phyloP scores from a whole-genome alignment of 2,329 filamentous ascomycete species.

The Stachybotrys elegans region DNA sequence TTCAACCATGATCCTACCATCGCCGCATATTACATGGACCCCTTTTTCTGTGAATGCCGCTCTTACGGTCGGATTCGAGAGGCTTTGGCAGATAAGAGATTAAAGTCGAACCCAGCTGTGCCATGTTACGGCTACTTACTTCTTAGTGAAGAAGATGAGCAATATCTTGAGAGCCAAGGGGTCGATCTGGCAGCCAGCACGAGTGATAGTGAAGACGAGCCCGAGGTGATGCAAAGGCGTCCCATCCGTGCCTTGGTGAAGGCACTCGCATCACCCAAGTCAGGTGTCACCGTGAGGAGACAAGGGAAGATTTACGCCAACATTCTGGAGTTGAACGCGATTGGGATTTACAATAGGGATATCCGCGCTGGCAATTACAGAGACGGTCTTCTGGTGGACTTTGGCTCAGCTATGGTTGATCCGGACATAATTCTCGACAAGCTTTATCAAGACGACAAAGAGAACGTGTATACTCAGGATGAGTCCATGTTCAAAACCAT shows the following conservation, averaged over 20 bases:
- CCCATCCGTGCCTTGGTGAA: not conserved
- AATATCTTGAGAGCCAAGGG: not conserved
- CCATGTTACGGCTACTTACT: slow-evolving; percentile 1
- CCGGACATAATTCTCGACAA: too few species aligned
- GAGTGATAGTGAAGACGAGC: not conserved
- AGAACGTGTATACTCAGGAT: too few species aligned
- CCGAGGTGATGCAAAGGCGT: not conserved
- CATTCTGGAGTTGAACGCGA: too few species aligned
- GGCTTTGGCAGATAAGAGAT: not conserved
- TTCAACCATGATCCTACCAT: not conserved
- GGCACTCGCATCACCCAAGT: not conserved
- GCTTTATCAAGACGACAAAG: too few species aligned
- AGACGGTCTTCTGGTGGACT: too few species aligned
- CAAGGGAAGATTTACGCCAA: slow-evolving; percentile 2
- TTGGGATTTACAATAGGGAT: too few species aligned
- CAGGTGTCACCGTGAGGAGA: not conserved
- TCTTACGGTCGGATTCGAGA: too few species aligned
- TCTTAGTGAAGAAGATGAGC: not conserved
- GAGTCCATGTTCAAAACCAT: too few species aligned
- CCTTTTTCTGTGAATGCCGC: not conserved
- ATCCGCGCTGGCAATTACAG: too few species aligned
- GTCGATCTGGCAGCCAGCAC: not conserved
- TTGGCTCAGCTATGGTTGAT: too few species aligned
- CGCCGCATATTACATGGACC: not conserved
- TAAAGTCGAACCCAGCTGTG: not conserved